These are phyloP conservation scores for Westerdykella ornata DNA, from an alignment of 2,329 filamentous ascomycete species.

Conservation along the genomic window DNA sequence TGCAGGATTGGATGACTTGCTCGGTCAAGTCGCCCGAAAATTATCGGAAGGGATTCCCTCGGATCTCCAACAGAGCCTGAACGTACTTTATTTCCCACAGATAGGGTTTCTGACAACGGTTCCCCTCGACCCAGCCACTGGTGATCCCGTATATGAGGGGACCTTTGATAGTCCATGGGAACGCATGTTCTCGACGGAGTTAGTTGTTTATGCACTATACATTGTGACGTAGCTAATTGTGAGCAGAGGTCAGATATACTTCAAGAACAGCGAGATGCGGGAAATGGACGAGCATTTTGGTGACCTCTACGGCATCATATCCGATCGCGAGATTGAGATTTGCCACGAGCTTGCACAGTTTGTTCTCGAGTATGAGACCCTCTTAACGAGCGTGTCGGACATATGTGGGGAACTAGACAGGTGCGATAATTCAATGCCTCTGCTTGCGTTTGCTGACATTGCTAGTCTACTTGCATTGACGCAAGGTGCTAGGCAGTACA, in stretches of 20 bases:
- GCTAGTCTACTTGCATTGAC: slow-evolving; percentile 69
- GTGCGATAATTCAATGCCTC: slow-evolving; percentile 21
- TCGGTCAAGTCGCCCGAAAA: slow-evolving; percentile 61
- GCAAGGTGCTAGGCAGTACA: slow-evolving; percentile 67
- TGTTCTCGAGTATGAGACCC: slow-evolving; percentile 61
- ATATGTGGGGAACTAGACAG: slow-evolving; percentile 78
- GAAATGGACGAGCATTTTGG: slow-evolving; percentile 76
- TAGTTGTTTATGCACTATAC: slow-evolving; percentile 1
- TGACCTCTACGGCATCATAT: slow-evolving; percentile 78
- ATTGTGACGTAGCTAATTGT: neutral
- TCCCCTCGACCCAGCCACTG: slow-evolving; percentile 53
- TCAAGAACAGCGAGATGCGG: slow-evolving; percentile 76
- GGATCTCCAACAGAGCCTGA: slow-evolving; percentile 49
- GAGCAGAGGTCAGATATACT: slow-evolving; percentile 58
- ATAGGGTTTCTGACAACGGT: slow-evolving; percentile 83
- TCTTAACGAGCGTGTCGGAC: slow-evolving; percentile 65
- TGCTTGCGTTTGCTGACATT: slow-evolving; percentile 12
- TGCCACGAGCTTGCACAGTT: slow-evolving; percentile 67
- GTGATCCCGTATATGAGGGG: slow-evolving; percentile 58
- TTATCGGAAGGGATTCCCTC: slow-evolving; percentile 58
- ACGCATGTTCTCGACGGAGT: slow-evolving; percentile 64
- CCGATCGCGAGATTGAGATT: slow-evolving; percentile 87
- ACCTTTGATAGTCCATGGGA: slow-evolving; percentile 61
- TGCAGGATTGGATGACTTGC: slow-evolving; percentile 66
- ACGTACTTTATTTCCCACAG: slow-evolving; percentile 86